Conservation (phyloP, 208 protist genomes). For the Leishmania guyanensis region DNA sequence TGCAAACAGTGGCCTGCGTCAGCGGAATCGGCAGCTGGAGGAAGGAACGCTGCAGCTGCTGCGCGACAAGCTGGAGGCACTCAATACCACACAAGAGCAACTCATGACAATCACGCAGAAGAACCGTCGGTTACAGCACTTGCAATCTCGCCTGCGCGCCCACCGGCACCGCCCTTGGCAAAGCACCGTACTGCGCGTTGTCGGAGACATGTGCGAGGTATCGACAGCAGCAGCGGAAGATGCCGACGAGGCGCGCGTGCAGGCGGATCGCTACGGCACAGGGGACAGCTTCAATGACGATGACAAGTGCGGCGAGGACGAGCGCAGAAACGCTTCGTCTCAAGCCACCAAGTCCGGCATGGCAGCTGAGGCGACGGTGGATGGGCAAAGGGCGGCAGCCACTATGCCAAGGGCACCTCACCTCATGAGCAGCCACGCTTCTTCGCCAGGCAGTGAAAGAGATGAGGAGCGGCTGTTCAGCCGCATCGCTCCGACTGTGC, state of each 20-base stretch:
- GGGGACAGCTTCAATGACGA: neutral
- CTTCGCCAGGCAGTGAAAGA: slow-evolving; percentile 9
- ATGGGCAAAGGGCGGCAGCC: neutral
- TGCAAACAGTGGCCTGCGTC: slow-evolving; percentile 54
- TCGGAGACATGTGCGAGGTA: slow-evolving; percentile 71
- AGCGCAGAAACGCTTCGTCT: neutral
- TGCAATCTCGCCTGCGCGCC: slow-evolving; percentile 81
- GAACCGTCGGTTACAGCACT: slow-evolving; percentile 57
- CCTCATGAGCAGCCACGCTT: neutral
- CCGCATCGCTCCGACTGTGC: slow-evolving; percentile 79
- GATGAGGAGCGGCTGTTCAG: slow-evolving; percentile 85
- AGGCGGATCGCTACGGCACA: slow-evolving; percentile 27
- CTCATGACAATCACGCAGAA: slow-evolving; percentile 59
- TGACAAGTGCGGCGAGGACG: neutral
- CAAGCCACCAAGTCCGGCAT: slow-evolving; percentile 6
- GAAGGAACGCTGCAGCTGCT: slow-evolving; percentile 51
- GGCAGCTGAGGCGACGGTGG: neutral
- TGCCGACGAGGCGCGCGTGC: slow-evolving; percentile 54
- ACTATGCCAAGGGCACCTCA: neutral
- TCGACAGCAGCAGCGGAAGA: slow-evolving; percentile 64
- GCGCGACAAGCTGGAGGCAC: slow-evolving; percentile 67
- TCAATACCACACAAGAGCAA: slow-evolving; percentile 80
- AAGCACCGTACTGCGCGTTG: slow-evolving; percentile 63
- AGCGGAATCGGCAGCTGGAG: slow-evolving; percentile 60
- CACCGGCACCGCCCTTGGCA: slow-evolving; percentile 86